These are phyloP conservation scores for Populus ilicifolia DNA, from an alignment of 345 rosid genomes.

Conservation along the genomic window DNA sequence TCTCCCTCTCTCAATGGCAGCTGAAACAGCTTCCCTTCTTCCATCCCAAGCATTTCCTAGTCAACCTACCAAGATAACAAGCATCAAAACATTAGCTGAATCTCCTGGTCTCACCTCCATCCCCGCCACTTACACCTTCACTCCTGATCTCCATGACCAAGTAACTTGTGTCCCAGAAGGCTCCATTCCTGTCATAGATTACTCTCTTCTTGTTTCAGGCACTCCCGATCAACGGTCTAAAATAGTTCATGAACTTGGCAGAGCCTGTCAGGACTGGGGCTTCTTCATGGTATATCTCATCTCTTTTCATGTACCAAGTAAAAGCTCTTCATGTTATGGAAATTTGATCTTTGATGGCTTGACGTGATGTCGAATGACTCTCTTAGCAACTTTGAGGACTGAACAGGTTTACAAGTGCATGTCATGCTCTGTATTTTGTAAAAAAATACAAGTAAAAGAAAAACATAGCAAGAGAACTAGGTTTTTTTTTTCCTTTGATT, in stretches of 20 bases:
- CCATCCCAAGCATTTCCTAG: not conserved
- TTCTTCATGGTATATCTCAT: slow-evolving; percentile 45
- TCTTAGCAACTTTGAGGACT: no score
- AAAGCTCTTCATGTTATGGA: no score
- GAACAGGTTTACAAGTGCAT: no score
- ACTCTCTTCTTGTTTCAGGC: slow-evolving; percentile 36
- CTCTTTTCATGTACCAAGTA: not conserved
- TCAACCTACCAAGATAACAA: not conserved
- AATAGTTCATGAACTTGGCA: slow-evolving; percentile 33
- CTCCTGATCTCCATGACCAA: not conserved
- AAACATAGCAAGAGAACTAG: no score
- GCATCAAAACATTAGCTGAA: slow-evolving; percentile 31
- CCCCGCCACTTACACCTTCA: slow-evolving; percentile 21
- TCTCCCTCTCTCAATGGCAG: not conserved
- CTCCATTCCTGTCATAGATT: slow-evolving; percentile 47
- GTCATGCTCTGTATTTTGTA: no score
- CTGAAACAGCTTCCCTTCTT: not conserved
- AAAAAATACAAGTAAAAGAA: no score
- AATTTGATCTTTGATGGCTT: no score
- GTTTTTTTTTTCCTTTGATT: no score
- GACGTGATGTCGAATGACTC: no score
- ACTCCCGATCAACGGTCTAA: slow-evolving; percentile 29
- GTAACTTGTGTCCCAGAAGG: slow-evolving; percentile 15
- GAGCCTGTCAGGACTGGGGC: slow-evolving; percentile 60
- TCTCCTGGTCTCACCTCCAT: slow-evolving; percentile 28